Percentiles rank a stretch among this genome's conserved stretches.
phyloP scores from a whole-genome alignment of 371 early-diverging fungal species.

The Mortierella sp. region DNA sequence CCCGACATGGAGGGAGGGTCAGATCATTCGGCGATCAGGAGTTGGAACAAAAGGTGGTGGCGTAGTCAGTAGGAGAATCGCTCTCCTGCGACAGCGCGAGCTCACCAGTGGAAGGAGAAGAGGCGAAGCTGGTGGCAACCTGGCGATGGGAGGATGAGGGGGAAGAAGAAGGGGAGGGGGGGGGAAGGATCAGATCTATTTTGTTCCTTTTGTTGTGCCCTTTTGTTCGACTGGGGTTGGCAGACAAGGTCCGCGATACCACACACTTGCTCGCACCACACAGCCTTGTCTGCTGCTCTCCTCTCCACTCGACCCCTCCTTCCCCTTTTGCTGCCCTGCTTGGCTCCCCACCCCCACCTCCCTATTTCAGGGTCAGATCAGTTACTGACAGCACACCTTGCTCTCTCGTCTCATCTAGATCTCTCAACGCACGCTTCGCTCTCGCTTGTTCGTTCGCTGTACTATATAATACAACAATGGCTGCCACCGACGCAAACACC shows the following conservation, averaged over 20 bases:
- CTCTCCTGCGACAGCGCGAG: no score
- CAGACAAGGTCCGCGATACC: no score
- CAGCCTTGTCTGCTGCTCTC: not conserved
- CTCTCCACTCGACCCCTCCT: not conserved
- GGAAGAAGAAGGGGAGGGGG: not conserved
- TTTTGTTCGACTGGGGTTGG: not conserved
- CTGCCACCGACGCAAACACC: slow-evolving; percentile 17
- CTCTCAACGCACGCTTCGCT: slow-evolving; percentile 2
- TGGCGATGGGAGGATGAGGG: not conserved
- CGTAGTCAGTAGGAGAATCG: slow-evolving; percentile 17
- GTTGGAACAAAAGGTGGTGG: slow-evolving; percentile 15
- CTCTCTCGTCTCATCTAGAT: slow-evolving; percentile 5
- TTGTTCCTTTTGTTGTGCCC: slow-evolving; percentile 7
- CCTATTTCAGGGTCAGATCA: not conserved
- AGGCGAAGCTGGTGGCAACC: no score
- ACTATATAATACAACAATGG: slow-evolving; percentile 36
- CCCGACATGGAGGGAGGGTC: no score
- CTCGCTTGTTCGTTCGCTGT: not conserved
- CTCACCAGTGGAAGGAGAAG: no score
- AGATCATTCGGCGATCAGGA: slow-evolving; percentile 16
- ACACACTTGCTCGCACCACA: not conserved
- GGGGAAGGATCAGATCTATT: not conserved
- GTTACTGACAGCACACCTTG: slow-evolving; percentile 19
- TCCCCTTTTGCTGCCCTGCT: not conserved
- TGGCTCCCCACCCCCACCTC: not conserved